A percentile compares a stretch with the other conserved stretches of the same genome.
Evolutionary conservation across 2,329 filamentous ascomycete genomes (phyloP).

Genomic region (Xylariaceae sp.): DNA sequence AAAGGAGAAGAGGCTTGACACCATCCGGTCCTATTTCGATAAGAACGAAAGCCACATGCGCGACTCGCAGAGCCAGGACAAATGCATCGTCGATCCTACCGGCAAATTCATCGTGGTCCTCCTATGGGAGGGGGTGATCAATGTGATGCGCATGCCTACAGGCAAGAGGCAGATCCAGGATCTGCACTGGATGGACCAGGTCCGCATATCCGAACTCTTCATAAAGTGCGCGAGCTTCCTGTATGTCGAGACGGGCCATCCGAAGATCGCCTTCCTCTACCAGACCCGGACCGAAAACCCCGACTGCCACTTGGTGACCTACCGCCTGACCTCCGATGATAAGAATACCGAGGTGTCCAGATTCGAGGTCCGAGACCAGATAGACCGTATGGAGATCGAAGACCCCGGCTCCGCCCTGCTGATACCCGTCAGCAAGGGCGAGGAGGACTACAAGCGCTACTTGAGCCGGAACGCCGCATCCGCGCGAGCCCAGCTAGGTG

Average conservation of each 20-base stretch:
- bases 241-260: conserved; percentile 50
- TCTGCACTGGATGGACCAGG: conserved; percentile 44
- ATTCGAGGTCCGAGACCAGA: conserved; percentile 48
- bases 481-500: conserved; percentile 54
- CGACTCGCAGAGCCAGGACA: conserved; percentile 74
- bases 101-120: conserved; percentile 53
- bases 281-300: conserved; percentile 44
- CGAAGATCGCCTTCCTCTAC: conserved; percentile 51
- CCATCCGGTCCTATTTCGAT: conserved; percentile 44
- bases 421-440: conserved; percentile 51
- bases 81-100: conserved; percentile 76
- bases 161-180: conserved; percentile 37
- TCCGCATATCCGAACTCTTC: conserved; percentile 51
- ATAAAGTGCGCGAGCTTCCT: conserved; percentile 51
- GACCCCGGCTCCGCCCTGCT: conserved; percentile 52
- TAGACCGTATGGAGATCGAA: conserved; percentile 45
- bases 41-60: conserved; percentile 54
- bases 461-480: conserved; percentile 47
- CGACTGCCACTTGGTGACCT: conserved; percentile 50
- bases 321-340: conserved; percentile 52
- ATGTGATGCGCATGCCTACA: conserved; percentile 43
- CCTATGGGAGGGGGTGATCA: conserved; percentile 53
- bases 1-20: conserved; percentile 41
- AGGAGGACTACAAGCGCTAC: conserved; percentile 52
- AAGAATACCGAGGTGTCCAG: conserved; percentile 44